Evolutionary conservation across 1,284 basidiomycete genomes (phyloP).

Genomic region (Cryptococcus sp.): DNA sequence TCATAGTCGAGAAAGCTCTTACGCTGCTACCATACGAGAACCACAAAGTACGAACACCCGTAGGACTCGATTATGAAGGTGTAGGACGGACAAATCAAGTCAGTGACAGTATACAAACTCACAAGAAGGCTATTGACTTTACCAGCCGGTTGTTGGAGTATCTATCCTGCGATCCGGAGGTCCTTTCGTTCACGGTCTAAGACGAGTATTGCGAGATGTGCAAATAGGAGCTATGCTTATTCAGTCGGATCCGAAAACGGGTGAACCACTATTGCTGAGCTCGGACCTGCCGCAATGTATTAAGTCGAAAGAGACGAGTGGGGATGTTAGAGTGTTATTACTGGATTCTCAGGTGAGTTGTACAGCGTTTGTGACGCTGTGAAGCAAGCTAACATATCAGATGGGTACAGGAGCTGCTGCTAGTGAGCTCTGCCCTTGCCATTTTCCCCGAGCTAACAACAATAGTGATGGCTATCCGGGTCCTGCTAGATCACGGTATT

Average conservation of each 20-base stretch:
- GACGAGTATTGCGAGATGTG: constrained; percentile 79
- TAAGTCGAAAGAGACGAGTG: constrained; percentile 60
- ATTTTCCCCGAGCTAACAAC: not conserved
- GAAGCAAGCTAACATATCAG: constrained; percentile 45
- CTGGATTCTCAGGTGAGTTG: constrained; percentile 74
- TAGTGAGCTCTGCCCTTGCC: constrained; percentile 35
- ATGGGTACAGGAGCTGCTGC: constrained; percentile 93
- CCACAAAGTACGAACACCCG: constrained; percentile 65
- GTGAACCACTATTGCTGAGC: constrained; percentile 84
- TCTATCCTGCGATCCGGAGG: constrained; percentile 58
- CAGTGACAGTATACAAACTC: not conserved
- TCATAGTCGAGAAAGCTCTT: constrained; percentile 79
- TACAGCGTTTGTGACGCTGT: not conserved
- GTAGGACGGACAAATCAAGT: constrained; percentile 58
- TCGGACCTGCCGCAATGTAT: constrained; percentile 70
- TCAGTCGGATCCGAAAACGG: constrained; percentile 76
- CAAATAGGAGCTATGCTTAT: constrained; percentile 85
- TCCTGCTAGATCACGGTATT: constrained; percentile 92
- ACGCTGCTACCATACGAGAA: constrained; percentile 68
- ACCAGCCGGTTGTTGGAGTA: constrained; percentile 41
- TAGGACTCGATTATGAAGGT: constrained; percentile 58
- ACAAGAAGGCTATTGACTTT: constrained; percentile 2
- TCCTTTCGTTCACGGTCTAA: constrained; percentile 83
- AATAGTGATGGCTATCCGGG: constrained; percentile 81
- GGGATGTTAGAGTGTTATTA: constrained; percentile 76